Base-by-base conservation (phyloP, 78 protist genomes). In the Protostelium mycophagum region DNA sequence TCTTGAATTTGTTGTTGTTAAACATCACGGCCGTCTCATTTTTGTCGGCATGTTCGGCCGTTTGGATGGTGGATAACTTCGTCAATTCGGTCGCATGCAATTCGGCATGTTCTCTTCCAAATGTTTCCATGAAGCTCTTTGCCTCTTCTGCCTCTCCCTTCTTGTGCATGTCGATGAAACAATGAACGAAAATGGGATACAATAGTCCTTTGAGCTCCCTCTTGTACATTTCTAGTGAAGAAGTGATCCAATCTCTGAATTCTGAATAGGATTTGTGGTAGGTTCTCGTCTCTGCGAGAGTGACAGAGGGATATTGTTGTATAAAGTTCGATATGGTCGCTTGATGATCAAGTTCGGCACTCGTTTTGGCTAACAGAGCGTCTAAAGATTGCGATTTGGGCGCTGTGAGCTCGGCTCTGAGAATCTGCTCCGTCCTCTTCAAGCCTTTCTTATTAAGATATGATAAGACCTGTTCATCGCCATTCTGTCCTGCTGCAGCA, bases 151-250 rank as follows among this genome's bases (percentile, higher is more conserved):
- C 63, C 34, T 90, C 90, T 35, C 92, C 92, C 38, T 88, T 86
- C 5, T 86, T 34, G 25, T 91, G 63, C 83, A 96, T 39, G 39
- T 96, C 97, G n/a, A 96, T 89, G 87, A 87, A 96, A 38, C 93
- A 91, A 83, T 95, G 95, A 34, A 92, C 96, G 83, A 93, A 95
- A 1, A 96, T 37, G 0, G 98, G 98, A 37, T 92, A 96, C 23
- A 95, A 84, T 16, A 96, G 73, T 0, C 89, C 89, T 0, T 35
- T 39, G n/a, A 96, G 90, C 86, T 96, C 97, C 36, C 83, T 29
- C 90, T 94, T 93, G 39, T 93, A 93, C 34, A 90, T 91, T 34
- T 91, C 96, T 29, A 91, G 36, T 63, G 94, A 90, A 63, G 37
- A 36, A 25, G 85, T 89, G 38, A 94, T 89, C 96, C 96, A 94